A percentile compares a stretch with the other conserved stretches of the same genome.
phyloP scores from a whole-genome alignment of 2,329 filamentous ascomycete genomes.

The Phialocephala subalpina region DNA sequence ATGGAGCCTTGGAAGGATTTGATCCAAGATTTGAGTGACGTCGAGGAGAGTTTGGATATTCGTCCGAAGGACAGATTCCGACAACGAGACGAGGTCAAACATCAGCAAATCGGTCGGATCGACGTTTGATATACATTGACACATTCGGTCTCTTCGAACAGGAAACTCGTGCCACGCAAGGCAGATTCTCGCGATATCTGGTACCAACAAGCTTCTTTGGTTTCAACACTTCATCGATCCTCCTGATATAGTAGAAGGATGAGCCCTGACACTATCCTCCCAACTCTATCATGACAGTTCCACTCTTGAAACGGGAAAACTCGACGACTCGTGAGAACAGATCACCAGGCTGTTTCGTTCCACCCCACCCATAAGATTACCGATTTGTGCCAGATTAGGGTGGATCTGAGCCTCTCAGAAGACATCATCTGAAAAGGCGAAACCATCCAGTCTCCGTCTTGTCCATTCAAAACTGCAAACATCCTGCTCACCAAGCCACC shows the following conservation, averaged over 20 bases:
- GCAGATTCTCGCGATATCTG: background rate
- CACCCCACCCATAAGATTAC: slow-evolving; percentile 4
- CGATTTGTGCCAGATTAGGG: background rate
- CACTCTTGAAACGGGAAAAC: slow-evolving; percentile 7
- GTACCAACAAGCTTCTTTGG: background rate
- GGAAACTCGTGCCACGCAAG: slow-evolving; percentile 1
- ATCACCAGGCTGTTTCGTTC: slow-evolving; percentile 4
- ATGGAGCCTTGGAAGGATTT: background rate
- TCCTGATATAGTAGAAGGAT: background rate
- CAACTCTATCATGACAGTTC: background rate
- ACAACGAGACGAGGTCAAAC: background rate
- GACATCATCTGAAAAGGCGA: slow-evolving; percentile 1
- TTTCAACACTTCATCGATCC: slow-evolving; percentile 3
- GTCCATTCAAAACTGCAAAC: slow-evolving; percentile 2
- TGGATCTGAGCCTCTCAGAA: background rate
- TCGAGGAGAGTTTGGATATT: background rate
- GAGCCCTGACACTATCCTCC: slow-evolving; percentile 3
- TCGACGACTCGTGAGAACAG: slow-evolving; percentile 4
- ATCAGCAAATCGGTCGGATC: background rate
- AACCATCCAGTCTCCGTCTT: background rate
- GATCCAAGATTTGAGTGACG: background rate
- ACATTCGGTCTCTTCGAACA: background rate
- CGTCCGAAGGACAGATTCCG: background rate
- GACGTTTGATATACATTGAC: slow-evolving; percentile 12
- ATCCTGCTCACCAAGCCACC: slow-evolving; percentile 3